Evolutionary conservation across 148 eudicot species (phyloP), one percentile per base, ranked within the genome.

Genomic region (Bassia scoparia): DNA sequence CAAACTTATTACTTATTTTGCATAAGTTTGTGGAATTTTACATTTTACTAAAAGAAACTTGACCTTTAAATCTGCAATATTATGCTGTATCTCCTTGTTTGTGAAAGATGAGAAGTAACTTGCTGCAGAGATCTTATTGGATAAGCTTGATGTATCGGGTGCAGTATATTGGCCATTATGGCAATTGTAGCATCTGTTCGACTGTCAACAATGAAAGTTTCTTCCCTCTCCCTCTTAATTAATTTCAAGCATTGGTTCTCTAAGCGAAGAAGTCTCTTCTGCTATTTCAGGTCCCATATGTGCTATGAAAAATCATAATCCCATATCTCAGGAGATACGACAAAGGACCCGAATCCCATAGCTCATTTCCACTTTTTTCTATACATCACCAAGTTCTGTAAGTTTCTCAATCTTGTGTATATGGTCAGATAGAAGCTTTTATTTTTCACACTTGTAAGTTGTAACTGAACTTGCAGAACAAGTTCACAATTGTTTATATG

Each of bases 281-380:
- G 72, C 72, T 30, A 11, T 20, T 58, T 75, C 67, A 31, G 72
- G 54, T 41, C 17, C n/a, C 49, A 65, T 65, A 38, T 29, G 11
- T 38, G 18, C 41, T 29, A 23, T 20, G 65, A 37, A 11, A 63
- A 24, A 17, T 3, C 49, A 63, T 9, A 17, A 34, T 21, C 48
- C 26, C 68, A 61, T 34, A 48, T 58, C 34, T 38, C 27, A 44
- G 58, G 67, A 24, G 13, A 29, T 7, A 14, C 29, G 44, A 11
- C 52, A 15, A 66, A 67, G 66, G 31, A 29, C 50, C 21, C 7
- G 65, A 31, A 56, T 31, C 23, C 7, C 10, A 65, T 31, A 38
- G 23, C 43, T 56, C 64, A 27, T 37, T 5, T 14, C 70, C 26
- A 23, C 46, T 24, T 26, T 38, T 67, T n/a, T 16, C n/a, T 53